Percentiles rank a stretch among this genome's conserved stretches.
Evolutionary conservation across 805 yeast genomes (phyloP).

Genomic region (Candida sithepensis): DNA sequence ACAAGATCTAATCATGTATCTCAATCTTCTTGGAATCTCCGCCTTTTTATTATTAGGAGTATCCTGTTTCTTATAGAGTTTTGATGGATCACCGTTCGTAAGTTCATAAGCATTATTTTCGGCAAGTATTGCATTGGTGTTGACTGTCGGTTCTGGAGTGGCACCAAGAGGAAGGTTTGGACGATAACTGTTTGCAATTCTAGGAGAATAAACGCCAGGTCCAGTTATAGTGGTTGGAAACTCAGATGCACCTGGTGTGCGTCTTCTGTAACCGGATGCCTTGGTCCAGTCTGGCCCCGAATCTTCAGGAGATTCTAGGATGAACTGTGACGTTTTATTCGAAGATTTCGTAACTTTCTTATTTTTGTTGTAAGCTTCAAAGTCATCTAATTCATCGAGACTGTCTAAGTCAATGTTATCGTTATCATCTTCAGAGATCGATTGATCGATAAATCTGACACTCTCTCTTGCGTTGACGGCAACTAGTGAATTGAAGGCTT

Average conservation of each 20-base stretch:
- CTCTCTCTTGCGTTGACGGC: conserved; percentile 68
- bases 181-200: background rate
- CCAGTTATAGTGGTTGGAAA: conserved; percentile 19
- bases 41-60: conserved; percentile 27
- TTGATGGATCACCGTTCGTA: conserved; percentile 3
- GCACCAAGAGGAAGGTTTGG: conserved; percentile 1
- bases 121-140: conserved; percentile 5
- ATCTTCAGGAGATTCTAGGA: conserved; percentile 40
- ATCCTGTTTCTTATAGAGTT: conserved; percentile 1
- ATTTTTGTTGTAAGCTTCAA: conserved; percentile 19
- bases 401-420: conserved; percentile 4
- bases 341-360: conserved; percentile 3
- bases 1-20: conserved; percentile 54
- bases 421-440: conserved; percentile 14
- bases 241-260: conserved; percentile 41
- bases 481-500: conserved; percentile 46
- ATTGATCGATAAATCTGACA: conserved; percentile 53
- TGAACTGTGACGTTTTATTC: conserved; percentile 23
- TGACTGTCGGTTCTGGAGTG: background rate
- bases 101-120: conserved; percentile 8
- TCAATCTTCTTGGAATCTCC: conserved; percentile 50
- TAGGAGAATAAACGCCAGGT: conserved; percentile 13
- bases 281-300: conserved; percentile 48
- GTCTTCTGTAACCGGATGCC: conserved; percentile 42
- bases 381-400: conserved; percentile 14